Percentiles rank a stretch among this genome's conserved stretches.
Conservation (phyloP, 192 early-diverging fungal species). For the Coemansia sp. region DNA sequence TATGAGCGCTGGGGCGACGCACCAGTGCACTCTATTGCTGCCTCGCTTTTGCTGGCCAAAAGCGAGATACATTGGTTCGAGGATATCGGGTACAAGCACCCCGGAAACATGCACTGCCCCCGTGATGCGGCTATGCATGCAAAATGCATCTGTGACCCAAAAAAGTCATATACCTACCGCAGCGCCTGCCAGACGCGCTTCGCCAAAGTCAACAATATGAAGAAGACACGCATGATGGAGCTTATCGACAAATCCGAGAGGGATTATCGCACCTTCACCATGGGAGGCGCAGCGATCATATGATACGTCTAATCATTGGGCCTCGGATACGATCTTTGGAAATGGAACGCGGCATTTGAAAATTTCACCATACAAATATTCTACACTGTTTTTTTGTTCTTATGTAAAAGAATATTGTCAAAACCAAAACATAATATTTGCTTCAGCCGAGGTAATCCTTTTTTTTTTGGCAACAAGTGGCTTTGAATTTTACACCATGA, state of each 20-base stretch:
- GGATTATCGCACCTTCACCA: constrained; percentile 15
- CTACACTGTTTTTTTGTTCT: too few species aligned
- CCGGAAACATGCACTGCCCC: constrained; percentile 70
- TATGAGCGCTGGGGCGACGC: constrained; percentile 65
- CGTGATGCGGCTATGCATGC: constrained; percentile 48
- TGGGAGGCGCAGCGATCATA: not conserved
- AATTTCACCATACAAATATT: not conserved
- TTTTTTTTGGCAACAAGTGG: too few species aligned
- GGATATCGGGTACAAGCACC: constrained; percentile 72
- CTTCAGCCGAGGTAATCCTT: too few species aligned
- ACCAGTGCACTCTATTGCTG: constrained; percentile 69
- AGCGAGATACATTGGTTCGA: constrained; percentile 72
- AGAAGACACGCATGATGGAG: constrained; percentile 39
- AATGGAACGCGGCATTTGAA: not conserved
- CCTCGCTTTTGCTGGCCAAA: constrained; percentile 59
- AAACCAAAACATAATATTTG: too few species aligned
- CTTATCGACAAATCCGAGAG: constrained; percentile 35
- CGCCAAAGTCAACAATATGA: constrained; percentile 50
- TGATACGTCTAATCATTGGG: not conserved
- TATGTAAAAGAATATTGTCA: too few species aligned
- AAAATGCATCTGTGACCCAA: constrained; percentile 47
- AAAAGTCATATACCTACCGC: constrained; percentile 46
- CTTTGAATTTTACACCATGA: too few species aligned
- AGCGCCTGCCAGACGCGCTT: constrained; percentile 51
- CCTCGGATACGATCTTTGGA: not conserved